phyloP scores from a whole-genome alignment of 1,284 basidiomycete genomes.

The Athelia psychrophila region DNA sequence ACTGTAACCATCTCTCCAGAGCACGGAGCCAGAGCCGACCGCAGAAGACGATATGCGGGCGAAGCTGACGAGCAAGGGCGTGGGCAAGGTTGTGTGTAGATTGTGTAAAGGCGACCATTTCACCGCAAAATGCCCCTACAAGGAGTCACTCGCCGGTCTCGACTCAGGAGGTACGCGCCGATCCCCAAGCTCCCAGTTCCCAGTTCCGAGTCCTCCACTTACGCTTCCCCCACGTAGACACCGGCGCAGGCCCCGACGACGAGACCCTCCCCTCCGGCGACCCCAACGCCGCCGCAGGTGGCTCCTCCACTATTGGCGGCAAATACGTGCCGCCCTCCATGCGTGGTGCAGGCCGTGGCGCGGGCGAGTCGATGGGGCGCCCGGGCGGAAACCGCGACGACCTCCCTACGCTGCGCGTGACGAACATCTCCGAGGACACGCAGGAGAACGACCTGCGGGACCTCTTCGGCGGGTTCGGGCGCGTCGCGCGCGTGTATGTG shows the following conservation, averaged over 20 bases:
- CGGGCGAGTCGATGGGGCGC: slow-evolving; percentile 82
- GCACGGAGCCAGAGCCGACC: slow-evolving; percentile 58
- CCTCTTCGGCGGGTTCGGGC: slow-evolving; percentile 83
- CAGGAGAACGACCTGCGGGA: slow-evolving; percentile 94
- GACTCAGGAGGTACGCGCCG: slow-evolving; percentile 51
- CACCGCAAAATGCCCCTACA: slow-evolving; percentile 98
- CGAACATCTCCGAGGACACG: slow-evolving; percentile 95
- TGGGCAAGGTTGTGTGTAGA: slow-evolving; percentile 90
- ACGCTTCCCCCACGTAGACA: slow-evolving; percentile 23
- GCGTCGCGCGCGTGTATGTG: slow-evolving; percentile 89
- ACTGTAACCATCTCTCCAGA: slow-evolving; percentile 16
- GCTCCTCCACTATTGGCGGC: slow-evolving; percentile 44
- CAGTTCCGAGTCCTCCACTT: slow-evolving; percentile 5
- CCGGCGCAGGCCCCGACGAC: slow-evolving; percentile 50
- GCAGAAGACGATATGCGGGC: slow-evolving; percentile 72
- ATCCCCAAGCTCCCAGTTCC: slow-evolving; percentile 4
- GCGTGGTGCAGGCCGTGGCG: slow-evolving; percentile 68
- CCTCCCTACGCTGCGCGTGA: slow-evolving; percentile 94
- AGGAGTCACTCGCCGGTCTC: slow-evolving; percentile 85
- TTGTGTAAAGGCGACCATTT: slow-evolving; percentile 97
- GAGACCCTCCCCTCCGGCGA: slow-evolving; percentile 39
- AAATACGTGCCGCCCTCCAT: slow-evolving; percentile 95
- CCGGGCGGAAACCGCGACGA: slow-evolving; percentile 73
- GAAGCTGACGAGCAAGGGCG: slow-evolving; percentile 68
- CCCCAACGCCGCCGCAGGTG: slow-evolving; percentile 35